A percentile compares a stretch with the other conserved stretches of the same genome.
Evolutionary conservation across 805 yeast species (phyloP).

Genomic region (Cyberlindnera euphorbiiphila): DNA sequence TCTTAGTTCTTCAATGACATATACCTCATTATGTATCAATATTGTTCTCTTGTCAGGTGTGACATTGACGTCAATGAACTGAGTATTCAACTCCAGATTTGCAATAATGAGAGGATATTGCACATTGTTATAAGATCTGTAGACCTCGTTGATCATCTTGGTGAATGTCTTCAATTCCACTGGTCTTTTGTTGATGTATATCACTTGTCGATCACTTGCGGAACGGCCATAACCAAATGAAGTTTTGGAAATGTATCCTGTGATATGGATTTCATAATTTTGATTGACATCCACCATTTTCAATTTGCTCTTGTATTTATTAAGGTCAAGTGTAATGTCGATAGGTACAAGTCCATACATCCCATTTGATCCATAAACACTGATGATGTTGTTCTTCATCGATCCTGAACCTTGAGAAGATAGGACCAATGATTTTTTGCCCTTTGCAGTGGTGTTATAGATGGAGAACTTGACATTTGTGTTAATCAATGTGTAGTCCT

Average conservation of each 20-base stretch:
- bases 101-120: constrained; percentile 72
- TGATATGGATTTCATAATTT: constrained; percentile 35
- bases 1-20: constrained; percentile 52
- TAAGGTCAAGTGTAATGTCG: constrained; percentile 37
- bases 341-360: constrained; percentile 54
- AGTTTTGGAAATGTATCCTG: constrained; percentile 70
- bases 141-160: constrained; percentile 67
- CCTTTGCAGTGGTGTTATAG: constrained; percentile 43
- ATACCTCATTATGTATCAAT: constrained; percentile 60
- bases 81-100: constrained; percentile 51
- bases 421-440: constrained; percentile 51
- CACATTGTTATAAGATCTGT: constrained; percentile 62
- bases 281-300: constrained; percentile 11
- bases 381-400: constrained; percentile 55
- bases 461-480: constrained; percentile 57
- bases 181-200: constrained; percentile 77
- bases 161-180: constrained; percentile 50
- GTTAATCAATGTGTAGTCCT: constrained; percentile 65
- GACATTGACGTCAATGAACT: constrained; percentile 73
- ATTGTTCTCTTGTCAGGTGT: constrained; percentile 87
- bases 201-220: constrained; percentile 67
- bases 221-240: constrained; percentile 78
- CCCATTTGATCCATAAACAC: constrained; percentile 68
- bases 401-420: constrained; percentile 50
- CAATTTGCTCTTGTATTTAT: constrained; percentile 23